These are phyloP conservation scores for Salpingoeca rosetta DNA, from an alignment of 78 protist genomes.

Conservation along the genomic window DNA sequence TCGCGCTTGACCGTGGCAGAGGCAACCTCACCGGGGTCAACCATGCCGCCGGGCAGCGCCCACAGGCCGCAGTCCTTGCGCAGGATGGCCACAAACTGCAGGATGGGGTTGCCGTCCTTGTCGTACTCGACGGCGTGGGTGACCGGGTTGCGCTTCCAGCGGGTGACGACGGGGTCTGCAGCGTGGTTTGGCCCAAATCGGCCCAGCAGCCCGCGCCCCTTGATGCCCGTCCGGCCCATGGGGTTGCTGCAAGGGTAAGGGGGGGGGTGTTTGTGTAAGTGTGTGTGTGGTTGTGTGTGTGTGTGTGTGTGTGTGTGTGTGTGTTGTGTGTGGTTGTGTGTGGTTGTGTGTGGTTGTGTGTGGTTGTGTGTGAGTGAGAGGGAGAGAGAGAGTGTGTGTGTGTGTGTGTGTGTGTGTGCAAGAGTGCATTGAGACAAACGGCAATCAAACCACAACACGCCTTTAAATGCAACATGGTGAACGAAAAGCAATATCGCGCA, in stretches of 20 bases:
- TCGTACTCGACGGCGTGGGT: background rate
- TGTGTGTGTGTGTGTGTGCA: no score
- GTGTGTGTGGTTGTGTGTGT: background rate
- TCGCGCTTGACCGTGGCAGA: conserved; percentile 13
- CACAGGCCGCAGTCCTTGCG: conserved; percentile 25
- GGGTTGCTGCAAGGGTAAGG: conserved; percentile 3
- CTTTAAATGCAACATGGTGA: no score
- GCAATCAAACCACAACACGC: no score
- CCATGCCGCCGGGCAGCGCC: conserved; percentile 52
- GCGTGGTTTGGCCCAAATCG: conserved; percentile 36
- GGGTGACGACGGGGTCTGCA: conserved; percentile 28
- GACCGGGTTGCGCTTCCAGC: conserved; percentile 8
- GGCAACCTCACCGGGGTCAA: conserved; percentile 24
- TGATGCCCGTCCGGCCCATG: conserved; percentile 26
- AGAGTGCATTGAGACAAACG: no score
- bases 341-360: no score
- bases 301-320: background rate
- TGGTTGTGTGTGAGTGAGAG: no score
- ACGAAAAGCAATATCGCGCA: no score
- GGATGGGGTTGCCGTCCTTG: background rate
- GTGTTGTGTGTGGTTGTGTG: background rate
- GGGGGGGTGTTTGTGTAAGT: background rate
- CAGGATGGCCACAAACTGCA: conserved; percentile 21
- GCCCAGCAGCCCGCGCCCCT: conserved; percentile 35
- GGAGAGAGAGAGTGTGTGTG: no score